phyloP scores from a whole-genome alignment of 306 rosid genomes.

The Datisca glomerata region DNA sequence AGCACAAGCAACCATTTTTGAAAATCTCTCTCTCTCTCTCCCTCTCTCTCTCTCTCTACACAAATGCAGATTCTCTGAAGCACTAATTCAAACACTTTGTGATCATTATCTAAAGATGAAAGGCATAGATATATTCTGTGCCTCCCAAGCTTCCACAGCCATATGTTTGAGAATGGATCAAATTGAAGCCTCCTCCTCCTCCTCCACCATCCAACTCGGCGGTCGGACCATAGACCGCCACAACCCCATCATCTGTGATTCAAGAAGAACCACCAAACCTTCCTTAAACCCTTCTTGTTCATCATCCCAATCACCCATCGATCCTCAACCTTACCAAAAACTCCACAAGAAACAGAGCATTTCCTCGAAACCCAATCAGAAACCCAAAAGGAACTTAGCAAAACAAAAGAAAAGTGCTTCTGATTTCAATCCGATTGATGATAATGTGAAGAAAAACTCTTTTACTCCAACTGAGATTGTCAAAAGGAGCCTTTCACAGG shows the following conservation, averaged over 20 bases:
- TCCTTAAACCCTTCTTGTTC: conserved; percentile 19
- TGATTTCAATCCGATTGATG: neutral
- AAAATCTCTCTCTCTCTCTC: neutral
- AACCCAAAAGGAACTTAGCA: conserved; percentile 13
- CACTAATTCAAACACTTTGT: neutral
- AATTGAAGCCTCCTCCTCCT: conserved; percentile 20
- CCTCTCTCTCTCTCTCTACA: too few relatives aligned
- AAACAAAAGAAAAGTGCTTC: neutral
- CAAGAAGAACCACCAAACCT: conserved; percentile 31
- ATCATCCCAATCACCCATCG: conserved; percentile 28
- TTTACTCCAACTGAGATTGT: conserved; percentile 10
- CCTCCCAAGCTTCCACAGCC: conserved; percentile 80
- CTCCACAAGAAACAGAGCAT: conserved; percentile 23
- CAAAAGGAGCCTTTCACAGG: conserved; percentile 3
- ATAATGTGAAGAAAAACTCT: conserved; percentile 8
- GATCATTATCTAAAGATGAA: conserved; percentile 4
- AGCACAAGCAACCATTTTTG: neutral
- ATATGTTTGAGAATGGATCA: conserved; percentile 72
- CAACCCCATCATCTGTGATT: conserved; percentile 74
- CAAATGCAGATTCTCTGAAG: conserved; percentile 4
- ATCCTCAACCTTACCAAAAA: conserved; percentile 28
- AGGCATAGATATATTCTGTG: conserved; percentile 54
- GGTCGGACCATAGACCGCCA: conserved; percentile 80
- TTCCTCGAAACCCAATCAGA: conserved; percentile 25
- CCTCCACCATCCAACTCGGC: conserved; percentile 57